Conservation (phyloP, 306 rosid species). For the Casuarina cunninghamiana region DNA sequence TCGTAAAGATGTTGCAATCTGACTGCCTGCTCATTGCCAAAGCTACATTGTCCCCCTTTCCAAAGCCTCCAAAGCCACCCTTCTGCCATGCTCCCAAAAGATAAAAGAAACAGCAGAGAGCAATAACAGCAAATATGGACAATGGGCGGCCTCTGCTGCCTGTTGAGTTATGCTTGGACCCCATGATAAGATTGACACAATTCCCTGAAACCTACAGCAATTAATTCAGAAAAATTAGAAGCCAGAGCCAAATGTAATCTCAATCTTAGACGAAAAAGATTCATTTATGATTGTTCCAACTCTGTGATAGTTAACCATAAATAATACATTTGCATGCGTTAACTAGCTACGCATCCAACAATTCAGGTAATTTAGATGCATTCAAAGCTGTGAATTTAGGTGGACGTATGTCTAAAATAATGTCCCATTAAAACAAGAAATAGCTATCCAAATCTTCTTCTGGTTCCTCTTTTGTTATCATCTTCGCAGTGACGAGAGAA, state of each 20-base stretch:
- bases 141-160: constrained; percentile 64
- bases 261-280: constrained; percentile 1
- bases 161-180: constrained; percentile 52
- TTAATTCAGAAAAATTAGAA: constrained; percentile 17
- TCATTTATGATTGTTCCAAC: neutral
- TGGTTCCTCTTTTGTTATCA: neutral
- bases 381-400: neutral
- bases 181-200: constrained; percentile 48
- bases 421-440: neutral
- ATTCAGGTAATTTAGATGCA: neutral
- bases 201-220: constrained; percentile 33
- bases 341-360: neutral
- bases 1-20: constrained; percentile 58
- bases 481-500: neutral
- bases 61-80: constrained; percentile 72
- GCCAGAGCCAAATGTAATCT: constrained; percentile 5
- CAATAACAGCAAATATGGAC: constrained; percentile 74
- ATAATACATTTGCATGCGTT: neutral
- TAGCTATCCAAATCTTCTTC: neutral
- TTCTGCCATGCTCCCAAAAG: constrained; percentile 97
- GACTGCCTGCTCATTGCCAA: constrained; percentile 58
- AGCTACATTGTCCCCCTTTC: constrained; percentile 77
- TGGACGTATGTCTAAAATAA: neutral
- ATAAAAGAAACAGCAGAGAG: constrained; percentile 83
- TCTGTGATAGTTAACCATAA: neutral